Base-by-base conservation (phyloP, 306 rosid species). In the Dalbergia oliveri region DNA sequence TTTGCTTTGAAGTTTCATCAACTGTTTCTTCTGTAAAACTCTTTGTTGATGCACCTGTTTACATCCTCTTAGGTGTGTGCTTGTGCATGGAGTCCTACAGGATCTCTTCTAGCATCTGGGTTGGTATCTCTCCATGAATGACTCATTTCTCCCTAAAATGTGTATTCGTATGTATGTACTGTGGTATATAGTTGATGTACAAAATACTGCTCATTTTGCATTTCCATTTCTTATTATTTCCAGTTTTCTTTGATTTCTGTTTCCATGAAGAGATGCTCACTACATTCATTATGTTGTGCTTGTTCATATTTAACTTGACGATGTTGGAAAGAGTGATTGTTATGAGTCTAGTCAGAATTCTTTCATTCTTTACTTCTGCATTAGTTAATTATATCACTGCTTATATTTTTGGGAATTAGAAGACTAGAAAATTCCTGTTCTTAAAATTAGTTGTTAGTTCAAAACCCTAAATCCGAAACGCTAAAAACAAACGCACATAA, bases 91-190 rank as follows among this genome's bases (percentile, higher is more conserved):
- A 91, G 94, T 84, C 99, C 99, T 76, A 73, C 93, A 41, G 96
- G 97, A 64, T 93, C 97, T 72, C 93, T 95, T 80, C 94, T 95
- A 80, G 99, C 98, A 61, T 93, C 99, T 4, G 99, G 99, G 99
- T 95, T 68, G 50, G 92, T 77, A 49, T 76, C 69, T 54, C 11
- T 80, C 64, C 31, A 45, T 66, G 76, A n/a, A 72, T 77, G 23
- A 68, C 69, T 57, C 77, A 13, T 41, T 54, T 54, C 69, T 68
- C 60, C 77, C 16, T 66, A 59, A 23, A 56, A 35, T 54, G 6
- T 54, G 60, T 47, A 7, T 69, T 69, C 51, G 1, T 34, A 11
- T 21, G 5, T 31, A 34, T 44, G 62, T 68, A 59, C 18, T 54
- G 21, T n/a, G 23, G 8, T n/a, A 5, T 54, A 54, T 54, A 6